These are phyloP conservation scores for Alopecurus myosuroides DNA, from an alignment of 176 grass and related monocot species.

Conservation along the genomic window DNA sequence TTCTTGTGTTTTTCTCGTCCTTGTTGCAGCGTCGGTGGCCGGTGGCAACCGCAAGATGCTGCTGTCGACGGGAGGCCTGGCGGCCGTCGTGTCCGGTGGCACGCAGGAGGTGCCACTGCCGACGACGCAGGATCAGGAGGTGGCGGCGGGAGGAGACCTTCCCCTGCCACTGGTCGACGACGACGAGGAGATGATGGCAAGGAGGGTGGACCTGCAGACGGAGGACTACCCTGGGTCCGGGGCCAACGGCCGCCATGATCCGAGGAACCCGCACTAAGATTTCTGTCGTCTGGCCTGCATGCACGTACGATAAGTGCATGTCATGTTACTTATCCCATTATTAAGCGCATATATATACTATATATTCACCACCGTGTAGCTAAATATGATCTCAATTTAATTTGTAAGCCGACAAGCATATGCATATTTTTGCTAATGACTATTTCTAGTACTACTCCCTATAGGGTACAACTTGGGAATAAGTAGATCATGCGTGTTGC, in stretches of 20 bases:
- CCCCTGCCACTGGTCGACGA: conserved; percentile 7
- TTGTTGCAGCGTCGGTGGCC: conserved; percentile 19
- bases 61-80: not conserved
- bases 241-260: conserved; percentile 66
- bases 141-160: not conserved
- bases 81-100: not conserved
- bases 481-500: not conserved
- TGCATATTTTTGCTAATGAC: not conserved
- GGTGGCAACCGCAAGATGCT: conserved; percentile 28
- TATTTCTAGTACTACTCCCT: not conserved
- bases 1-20: conserved; percentile 40
- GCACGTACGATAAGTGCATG: not conserved
- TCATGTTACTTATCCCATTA: not conserved
- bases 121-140: not conserved
- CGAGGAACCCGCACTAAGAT: conserved; percentile 51
- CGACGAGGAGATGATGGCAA: not conserved
- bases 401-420: not conserved
- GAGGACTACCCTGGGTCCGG: conserved; percentile 65
- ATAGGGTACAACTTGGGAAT: not conserved
- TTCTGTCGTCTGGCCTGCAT: not conserved
- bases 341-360: not conserved
- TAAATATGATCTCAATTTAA: not conserved
- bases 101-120: not conserved
- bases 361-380: not conserved
- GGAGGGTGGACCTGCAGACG: conserved; percentile 57